Base-by-base conservation (phyloP, 495 filamentous ascomycete genomes). In the Sporormia fimetaria region DNA sequence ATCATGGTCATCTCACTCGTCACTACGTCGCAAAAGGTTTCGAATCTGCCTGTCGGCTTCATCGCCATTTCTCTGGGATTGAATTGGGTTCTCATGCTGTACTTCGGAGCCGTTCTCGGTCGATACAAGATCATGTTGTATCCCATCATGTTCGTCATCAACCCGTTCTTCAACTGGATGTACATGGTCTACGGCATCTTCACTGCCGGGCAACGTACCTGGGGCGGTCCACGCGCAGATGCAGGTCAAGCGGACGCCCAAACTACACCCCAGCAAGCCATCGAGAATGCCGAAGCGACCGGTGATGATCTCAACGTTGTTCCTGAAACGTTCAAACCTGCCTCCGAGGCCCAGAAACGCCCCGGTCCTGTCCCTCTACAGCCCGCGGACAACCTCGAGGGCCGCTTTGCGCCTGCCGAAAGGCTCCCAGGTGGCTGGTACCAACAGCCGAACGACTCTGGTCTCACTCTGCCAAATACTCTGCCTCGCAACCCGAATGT, bases 131-230 rank as follows among this genome's bases (percentile, higher is more conserved):
- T 86, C 43, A 87, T 82, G 82, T 70, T 94, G 1, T 98, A 98
- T 57, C 87, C 88, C 0, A 36, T 98, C 39, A 94, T 98, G 87
- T 98, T 96, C 56, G 61, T 94, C 36, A 57, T 95, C 42, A 95
- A 94, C 55, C 90, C 90, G 0, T 93, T 95, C 57, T 88, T 96
- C 70, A 96, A 98, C 62, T 98, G 90, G 90, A 69, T 85, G 25
- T 98, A 96, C 65, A 94, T 94, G 81, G 80, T 94, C 21, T 79
- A 80, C 48, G 75, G 76, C 15, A 78, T 79, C 36, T 94, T 93
- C 58, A 98, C 90, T 4, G 87, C 90, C 15, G 87, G 88, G 15
- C 86, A 95, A 57, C 72, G 90, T 24, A 98, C 90, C 3, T 98
- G 90, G 90, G 90, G 90, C 49, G 90, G 90, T 3, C 90, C 90